Evolutionary conservation across 371 early-diverging fungal species (phyloP), one percentile per base, ranked within the genome.

Genomic region (Lichtheimia corymbifera): DNA sequence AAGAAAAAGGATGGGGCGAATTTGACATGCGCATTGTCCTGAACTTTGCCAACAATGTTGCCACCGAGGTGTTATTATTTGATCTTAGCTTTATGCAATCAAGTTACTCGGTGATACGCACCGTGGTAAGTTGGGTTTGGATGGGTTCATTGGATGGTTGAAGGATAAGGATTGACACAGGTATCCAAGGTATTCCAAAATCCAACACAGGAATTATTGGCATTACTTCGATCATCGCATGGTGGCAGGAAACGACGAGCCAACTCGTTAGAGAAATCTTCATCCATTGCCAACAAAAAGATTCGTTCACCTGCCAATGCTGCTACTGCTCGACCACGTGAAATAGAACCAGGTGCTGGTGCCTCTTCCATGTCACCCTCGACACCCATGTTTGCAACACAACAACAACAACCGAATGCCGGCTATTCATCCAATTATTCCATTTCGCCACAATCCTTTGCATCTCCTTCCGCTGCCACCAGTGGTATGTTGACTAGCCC

Each of bases 1-100:
- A 59, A 57, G 86, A 88, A 64, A 80, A 84, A 59, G 88, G 88
- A 53, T 88, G 88, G 88, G 88, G 88, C 58, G 86, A 86, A 62
- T 88, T 88, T 58, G 88, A 88, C 62, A 75, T 88, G 71, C 72
- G 79, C 14, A 77, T 87, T 53, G 71, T 78, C 53, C 66, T 88
- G 14, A 75, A 86, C 53, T 86, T 87, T 66, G 64, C 62, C 30
- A 73, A 87, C 64, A 76, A 83, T 50, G 55, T 71, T 24, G 63
- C 74, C 5, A 80, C 85, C 0, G 65, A 72, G 57, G 69, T 68
- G 28, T 70, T 88, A 24, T 62, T 72, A 35, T 84, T 84, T 58
- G 87, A 88, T 63, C 78, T 88, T 44, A 81, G 83, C 72, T 88
- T 88, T 63, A 72, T 68, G 25, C 76, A 80, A 44, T 63, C 71